These are phyloP conservation scores for Penicillium odoratum DNA, from an alignment of 495 filamentous ascomycete species.

Conservation along the genomic window DNA sequence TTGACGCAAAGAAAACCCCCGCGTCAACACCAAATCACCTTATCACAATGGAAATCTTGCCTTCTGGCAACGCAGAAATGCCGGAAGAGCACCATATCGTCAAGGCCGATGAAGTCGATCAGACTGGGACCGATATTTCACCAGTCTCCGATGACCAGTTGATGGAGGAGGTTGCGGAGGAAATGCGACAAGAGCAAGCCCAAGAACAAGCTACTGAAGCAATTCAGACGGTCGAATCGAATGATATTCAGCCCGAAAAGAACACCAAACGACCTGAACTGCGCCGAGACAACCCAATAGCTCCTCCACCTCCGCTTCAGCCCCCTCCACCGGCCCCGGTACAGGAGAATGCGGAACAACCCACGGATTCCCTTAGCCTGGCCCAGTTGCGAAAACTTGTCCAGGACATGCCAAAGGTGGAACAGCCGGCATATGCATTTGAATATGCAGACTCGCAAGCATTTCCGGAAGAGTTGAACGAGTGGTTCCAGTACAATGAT, in stretches of 20 bases:
- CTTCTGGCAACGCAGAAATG: slow-evolving; percentile 25
- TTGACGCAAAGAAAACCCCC: neutral
- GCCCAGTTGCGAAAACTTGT: slow-evolving; percentile 79
- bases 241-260: slow-evolving; percentile 18
- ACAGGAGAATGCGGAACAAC: slow-evolving; percentile 44
- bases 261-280: slow-evolving; percentile 52
- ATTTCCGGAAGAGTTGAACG: slow-evolving; percentile 85
- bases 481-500: slow-evolving; percentile 91
- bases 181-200: slow-evolving; percentile 36
- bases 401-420: slow-evolving; percentile 72
- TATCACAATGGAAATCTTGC: slow-evolving; percentile 33
- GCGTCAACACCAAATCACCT: slow-evolving; percentile 5
- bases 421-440: slow-evolving; percentile 90
- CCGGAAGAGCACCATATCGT: slow-evolving; percentile 45
- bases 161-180: slow-evolving; percentile 50
- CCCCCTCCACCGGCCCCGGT: slow-evolving; percentile 58
- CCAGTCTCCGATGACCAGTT: slow-evolving; percentile 50
- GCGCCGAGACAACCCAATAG: slow-evolving; percentile 51
- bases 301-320: slow-evolving; percentile 58
- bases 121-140: slow-evolving; percentile 54
- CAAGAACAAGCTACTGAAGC: slow-evolving; percentile 35
- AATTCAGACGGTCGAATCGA: slow-evolving; percentile 8
- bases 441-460: slow-evolving; percentile 79
- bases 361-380: slow-evolving; percentile 77
- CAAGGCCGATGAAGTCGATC: slow-evolving; percentile 56